Conservation (phyloP, 2,329 filamentous ascomycete genomes). For the Pseudogymnoascus verrucosus region DNA sequence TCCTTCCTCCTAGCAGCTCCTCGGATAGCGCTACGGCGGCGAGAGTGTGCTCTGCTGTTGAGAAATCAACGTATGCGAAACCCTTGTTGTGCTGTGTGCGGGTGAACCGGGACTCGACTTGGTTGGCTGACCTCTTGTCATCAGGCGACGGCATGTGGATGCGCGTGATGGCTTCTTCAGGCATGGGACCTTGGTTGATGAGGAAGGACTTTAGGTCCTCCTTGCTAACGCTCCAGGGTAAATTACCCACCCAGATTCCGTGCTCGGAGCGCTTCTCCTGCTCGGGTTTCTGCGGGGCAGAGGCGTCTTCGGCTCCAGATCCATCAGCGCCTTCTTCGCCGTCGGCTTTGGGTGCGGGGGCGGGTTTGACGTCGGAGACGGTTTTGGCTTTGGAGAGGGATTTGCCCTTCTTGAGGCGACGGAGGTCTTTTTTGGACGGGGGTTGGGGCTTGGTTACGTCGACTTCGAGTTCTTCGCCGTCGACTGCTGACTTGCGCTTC, state of each 20-base stretch:
- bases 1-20: slow-evolving; percentile 65
- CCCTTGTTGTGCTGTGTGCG: slow-evolving; percentile 60
- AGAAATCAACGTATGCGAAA: slow-evolving; percentile 94
- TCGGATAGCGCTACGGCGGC: slow-evolving; percentile 81
- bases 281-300: slow-evolving; percentile 28
- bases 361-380: slow-evolving; percentile 30
- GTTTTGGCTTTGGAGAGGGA: slow-evolving; percentile 39
- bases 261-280: slow-evolving; percentile 62
- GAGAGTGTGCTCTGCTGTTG: slow-evolving; percentile 54
- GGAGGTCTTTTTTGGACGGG: slow-evolving; percentile 86
- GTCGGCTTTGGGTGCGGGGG: slow-evolving; percentile 24
- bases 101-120: slow-evolving; percentile 24
- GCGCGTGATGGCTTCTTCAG: slow-evolving; percentile 68
- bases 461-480: slow-evolving; percentile 72
- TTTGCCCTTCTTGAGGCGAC: slow-evolving; percentile 80
- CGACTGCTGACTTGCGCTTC: slow-evolving; percentile 59
- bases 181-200: slow-evolving; percentile 60
- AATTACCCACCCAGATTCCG: slow-evolving; percentile 93
- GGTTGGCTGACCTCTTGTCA: slow-evolving; percentile 27
- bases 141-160: slow-evolving; percentile 50
- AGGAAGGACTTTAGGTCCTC: slow-evolving; percentile 72
- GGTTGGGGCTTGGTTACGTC: slow-evolving; percentile 85
- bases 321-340: slow-evolving; percentile 29
- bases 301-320: too few relatives aligned
- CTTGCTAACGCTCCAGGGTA: slow-evolving; percentile 74